Base-by-base conservation (phyloP, 2,329 filamentous ascomycete species). In the Pseudohalonectria lignicola region DNA sequence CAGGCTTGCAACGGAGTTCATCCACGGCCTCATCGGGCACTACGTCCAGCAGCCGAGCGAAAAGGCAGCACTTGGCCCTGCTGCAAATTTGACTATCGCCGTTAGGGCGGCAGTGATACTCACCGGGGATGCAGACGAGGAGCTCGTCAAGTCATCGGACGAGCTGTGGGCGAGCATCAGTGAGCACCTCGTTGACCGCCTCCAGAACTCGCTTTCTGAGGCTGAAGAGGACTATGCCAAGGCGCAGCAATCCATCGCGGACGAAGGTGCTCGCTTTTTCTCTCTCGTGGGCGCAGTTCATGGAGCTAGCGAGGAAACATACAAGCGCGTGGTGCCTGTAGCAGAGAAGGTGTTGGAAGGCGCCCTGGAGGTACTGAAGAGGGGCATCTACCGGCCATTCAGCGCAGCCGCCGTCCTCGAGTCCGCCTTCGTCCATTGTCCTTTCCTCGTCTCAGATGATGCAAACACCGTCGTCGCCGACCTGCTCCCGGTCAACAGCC, bases 171-270 rank as follows among this genome's bases (percentile, higher is more conserved):
- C 64, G 3, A 63, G 63, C 2, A 57, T 86, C n/a, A 72, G 75
- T 0, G 61, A 72, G 1, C 55, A 67, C 0, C 60, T 94, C n/a
- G 64, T 79, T 19, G 65, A 76, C 23, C 69, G 73, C 28, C 77
- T 94, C 40, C 79, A 78, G 39, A 74, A 75, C 5, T 93, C 86
- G 0, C 69, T 85, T 5, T 86, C 88, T 1, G 86, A 90, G 52
- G 78, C 90, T 40, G 87, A 86, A 0, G 81, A 81, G 44, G 82
- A 86, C 15, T 84, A 84, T 47, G 69, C 74, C 19, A 67, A 69
- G 31, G 93, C 86, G 0, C 86, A 94, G 53, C 69, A 75, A 36
- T 64, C 66, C 30, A 68, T 94, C 19, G 73, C 75, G 9, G 67
- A 77, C 6, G 73, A 82, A 48, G 79, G 79, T 0, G 64, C 68